Base-by-base conservation (phyloP, 73 alveolate genomes). In the Uronychia setigera region DNA sequence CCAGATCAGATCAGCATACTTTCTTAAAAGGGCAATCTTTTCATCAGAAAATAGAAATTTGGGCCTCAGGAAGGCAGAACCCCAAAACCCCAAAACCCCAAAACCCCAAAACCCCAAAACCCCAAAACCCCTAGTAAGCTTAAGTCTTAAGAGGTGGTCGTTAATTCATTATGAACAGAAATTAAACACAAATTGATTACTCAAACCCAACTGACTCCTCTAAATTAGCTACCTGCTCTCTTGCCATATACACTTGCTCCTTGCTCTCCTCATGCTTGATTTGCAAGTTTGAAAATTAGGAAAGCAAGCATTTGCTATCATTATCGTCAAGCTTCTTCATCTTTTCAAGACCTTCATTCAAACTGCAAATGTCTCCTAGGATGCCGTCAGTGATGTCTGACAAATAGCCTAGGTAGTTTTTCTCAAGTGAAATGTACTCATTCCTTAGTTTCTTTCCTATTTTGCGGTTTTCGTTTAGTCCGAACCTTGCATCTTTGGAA, bases 201-300 rank as follows among this genome's bases (percentile, higher is more conserved):
- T n/a, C n/a, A n/a, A n/a, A n/a, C n/a, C n/a, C n/a, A n/a, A n/a
- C 67, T 46, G 67, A 46, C 67, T 46, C 67, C 67, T 46, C 67
- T 19, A 46, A 19, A 5, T 19, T 5, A 5, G 5, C 67, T 11
- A 46, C 19, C n/a, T 46, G 67, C 67, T 19, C 19, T 19, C 67
- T 46, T 5, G 67, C 67, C 19, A 19, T 19, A 5, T 46, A 5
- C 5, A 19, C 5, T 11, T 19, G 5, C 67, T 46, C 67, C 67
- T 46, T 46, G 67, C 67, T 11, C n/a, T 5, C 67, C 67, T 11
- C n/a, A 19, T 46, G 67, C 67, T 46, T 19, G n/a, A 11, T 19
- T 19, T 11, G 5, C 5, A 46, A 19, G n/a, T 19, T 19, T 11
- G n/a, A 11, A 5, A 46, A 11, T 46, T 46, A 19, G 67, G n/a